phyloP scores from a whole-genome alignment of 2,329 filamentous ascomycete genomes.

The Xylariaceae sp. region DNA sequence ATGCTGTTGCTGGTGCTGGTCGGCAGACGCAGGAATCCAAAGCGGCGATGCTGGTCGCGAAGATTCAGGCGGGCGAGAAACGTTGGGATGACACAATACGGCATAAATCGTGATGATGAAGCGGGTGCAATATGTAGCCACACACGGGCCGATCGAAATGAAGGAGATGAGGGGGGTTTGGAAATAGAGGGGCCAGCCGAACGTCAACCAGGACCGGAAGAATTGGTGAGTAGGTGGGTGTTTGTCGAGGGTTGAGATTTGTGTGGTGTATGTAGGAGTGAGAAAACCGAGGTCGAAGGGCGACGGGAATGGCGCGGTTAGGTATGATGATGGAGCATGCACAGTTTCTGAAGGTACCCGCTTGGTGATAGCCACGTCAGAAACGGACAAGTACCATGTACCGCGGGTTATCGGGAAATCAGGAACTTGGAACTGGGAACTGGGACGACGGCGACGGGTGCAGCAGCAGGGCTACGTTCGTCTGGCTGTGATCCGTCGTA shows the following conservation, averaged over 20 bases:
- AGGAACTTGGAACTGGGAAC: not conserved
- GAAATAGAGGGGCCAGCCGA: slow-evolving; percentile 18
- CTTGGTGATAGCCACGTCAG: not conserved
- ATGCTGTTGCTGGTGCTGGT: slow-evolving; percentile 11
- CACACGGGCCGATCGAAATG: slow-evolving; percentile 11
- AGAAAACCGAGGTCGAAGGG: slow-evolving; percentile 13
- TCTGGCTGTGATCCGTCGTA: too few relatives aligned
- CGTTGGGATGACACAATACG: slow-evolving; percentile 27
- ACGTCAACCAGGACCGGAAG: slow-evolving; percentile 11
- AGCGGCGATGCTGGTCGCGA: slow-evolving; percentile 25
- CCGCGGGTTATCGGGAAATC: not conserved
- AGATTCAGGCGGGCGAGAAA: slow-evolving; percentile 10
- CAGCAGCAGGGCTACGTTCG: too few relatives aligned
- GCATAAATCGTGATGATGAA: slow-evolving; percentile 17
- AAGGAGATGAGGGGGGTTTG: slow-evolving; percentile 8
- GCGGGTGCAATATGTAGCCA: slow-evolving; percentile 16
- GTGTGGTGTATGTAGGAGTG: not conserved
- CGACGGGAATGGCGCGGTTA: slow-evolving; percentile 8
- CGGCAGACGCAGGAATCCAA: slow-evolving; percentile 17
- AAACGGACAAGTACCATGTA: not conserved
- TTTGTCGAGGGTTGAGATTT: slow-evolving; percentile 5
- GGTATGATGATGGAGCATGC: not conserved
- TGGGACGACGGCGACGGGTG: too few relatives aligned
- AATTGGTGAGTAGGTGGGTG: not conserved
- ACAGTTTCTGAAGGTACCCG: slow-evolving; percentile 3